Percentiles rank a stretch among this genome's conserved stretches.
Conservation (phyloP, 2,329 filamentous ascomycete species). For the Beauveria sp. region DNA sequence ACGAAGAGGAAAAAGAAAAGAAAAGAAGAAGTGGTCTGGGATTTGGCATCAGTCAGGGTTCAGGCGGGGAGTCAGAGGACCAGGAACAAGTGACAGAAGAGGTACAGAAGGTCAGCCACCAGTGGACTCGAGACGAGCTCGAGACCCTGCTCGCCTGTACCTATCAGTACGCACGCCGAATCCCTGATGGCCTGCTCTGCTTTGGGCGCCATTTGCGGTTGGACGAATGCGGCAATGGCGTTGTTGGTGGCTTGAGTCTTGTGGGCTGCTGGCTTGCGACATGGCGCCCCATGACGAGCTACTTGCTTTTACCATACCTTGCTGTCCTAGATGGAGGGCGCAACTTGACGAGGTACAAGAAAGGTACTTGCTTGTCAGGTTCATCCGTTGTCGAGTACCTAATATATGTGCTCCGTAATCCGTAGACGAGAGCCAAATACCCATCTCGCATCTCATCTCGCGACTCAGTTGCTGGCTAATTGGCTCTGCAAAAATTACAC, state of each 20-base stretch:
- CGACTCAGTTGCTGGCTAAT: no score
- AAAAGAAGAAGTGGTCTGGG: background rate
- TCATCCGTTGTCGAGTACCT: no score
- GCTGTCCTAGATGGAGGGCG: no score
- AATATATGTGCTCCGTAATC: no score
- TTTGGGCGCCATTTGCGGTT: background rate
- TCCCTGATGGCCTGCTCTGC: background rate
- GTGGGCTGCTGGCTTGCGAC: background rate
- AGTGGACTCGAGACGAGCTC: no score
- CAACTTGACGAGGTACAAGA: no score
- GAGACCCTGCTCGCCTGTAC: background rate
- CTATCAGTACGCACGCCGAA: background rate
- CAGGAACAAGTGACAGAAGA: slow-evolving; percentile 8
- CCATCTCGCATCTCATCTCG: no score
- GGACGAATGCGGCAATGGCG: slow-evolving; percentile 7
- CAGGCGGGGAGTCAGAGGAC: background rate
- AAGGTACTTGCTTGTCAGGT: no score
- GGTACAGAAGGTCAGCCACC: slow-evolving; percentile 1
- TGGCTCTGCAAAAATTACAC: no score
- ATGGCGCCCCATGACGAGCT: no score
- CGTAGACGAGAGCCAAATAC: no score
- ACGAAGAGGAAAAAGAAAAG: background rate
- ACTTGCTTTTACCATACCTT: no score
- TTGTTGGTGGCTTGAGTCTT: background rate
- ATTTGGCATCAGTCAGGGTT: background rate